phyloP scores from a whole-genome alignment of 305 asterid genomes.

The Fraxinus floribunda region DNA sequence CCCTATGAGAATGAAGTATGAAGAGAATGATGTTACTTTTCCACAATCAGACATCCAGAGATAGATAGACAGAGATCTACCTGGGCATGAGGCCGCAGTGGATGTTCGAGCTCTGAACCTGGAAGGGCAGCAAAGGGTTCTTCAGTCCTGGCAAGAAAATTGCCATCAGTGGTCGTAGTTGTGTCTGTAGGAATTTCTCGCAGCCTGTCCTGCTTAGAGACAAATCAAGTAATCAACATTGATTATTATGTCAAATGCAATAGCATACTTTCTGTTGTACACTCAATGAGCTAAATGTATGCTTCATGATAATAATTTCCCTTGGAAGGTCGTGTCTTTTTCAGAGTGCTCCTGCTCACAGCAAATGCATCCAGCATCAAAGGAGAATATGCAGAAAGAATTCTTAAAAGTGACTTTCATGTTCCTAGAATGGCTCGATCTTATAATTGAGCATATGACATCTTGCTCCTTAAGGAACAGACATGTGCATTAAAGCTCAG shows the following conservation, averaged over 20 bases:
- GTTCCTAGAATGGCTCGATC: neutral
- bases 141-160: conserved; percentile 46
- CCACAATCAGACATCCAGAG: conserved; percentile 7
- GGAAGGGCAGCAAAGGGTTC: conserved; percentile 79
- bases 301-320: neutral
- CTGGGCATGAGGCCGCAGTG: conserved; percentile 65
- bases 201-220: conserved; percentile 71
- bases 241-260: conserved; percentile 8
- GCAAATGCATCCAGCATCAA: conserved; percentile 15
- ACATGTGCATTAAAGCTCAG: neutral
- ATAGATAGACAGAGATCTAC: conserved; percentile 34
- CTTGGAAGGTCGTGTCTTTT: neutral
- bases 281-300: neutral
- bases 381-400: neutral
- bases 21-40: conserved; percentile 18
- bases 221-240: conserved; percentile 14
- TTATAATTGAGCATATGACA: neutral
- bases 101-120: conserved; percentile 78
- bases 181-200: conserved; percentile 87
- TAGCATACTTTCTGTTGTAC: conserved; percentile 10
- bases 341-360: neutral
- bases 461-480: neutral
- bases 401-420: conserved; percentile 8
- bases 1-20: conserved; percentile 46
- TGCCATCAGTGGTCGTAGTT: conserved; percentile 60